Evolutionary conservation across 2,329 filamentous ascomycete species (phyloP).

Genomic region (Verticillium tricorpus): DNA sequence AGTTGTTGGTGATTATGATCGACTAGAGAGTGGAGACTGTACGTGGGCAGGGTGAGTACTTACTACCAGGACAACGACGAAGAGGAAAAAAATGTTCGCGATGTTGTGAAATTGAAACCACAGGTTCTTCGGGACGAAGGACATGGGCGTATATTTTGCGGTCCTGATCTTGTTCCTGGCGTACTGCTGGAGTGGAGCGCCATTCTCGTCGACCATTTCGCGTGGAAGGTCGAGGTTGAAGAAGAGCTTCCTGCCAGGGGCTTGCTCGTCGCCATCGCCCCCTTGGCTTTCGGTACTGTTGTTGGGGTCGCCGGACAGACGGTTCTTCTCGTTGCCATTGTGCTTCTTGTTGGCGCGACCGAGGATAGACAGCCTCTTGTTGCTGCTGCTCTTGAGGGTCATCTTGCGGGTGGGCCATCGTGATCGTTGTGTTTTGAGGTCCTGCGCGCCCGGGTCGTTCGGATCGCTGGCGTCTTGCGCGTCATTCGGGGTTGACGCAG

Average conservation of each 20-base stretch:
- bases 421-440: constrained; percentile 64
- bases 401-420: constrained; percentile 96
- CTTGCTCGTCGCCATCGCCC: constrained; percentile 33
- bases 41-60: constrained; percentile 29
- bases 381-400: constrained; percentile 66
- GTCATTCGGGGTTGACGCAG: neutral
- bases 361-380: constrained; percentile 80
- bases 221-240: constrained; percentile 81
- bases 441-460: constrained; percentile 34
- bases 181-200: constrained; percentile 64
- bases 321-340: constrained; percentile 65
- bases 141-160: constrained; percentile 93
- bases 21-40: neutral
- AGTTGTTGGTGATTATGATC: constrained; percentile 6
- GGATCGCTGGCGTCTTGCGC: neutral
- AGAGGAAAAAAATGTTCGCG: constrained; percentile 97
- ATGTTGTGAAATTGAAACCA: constrained; percentile 99
- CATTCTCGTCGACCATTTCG: constrained; percentile 74
- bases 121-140: constrained; percentile 93
- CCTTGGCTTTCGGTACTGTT: constrained; percentile 23
- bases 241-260: constrained; percentile 59
- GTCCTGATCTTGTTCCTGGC: constrained; percentile 95
- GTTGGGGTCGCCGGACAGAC: constrained; percentile 31
- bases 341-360: constrained; percentile 66
- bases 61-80: constrained; percentile 91